Evolutionary conservation across 176 grass and related monocot species (phyloP).

Genomic region (Melocanna baccifera): DNA sequence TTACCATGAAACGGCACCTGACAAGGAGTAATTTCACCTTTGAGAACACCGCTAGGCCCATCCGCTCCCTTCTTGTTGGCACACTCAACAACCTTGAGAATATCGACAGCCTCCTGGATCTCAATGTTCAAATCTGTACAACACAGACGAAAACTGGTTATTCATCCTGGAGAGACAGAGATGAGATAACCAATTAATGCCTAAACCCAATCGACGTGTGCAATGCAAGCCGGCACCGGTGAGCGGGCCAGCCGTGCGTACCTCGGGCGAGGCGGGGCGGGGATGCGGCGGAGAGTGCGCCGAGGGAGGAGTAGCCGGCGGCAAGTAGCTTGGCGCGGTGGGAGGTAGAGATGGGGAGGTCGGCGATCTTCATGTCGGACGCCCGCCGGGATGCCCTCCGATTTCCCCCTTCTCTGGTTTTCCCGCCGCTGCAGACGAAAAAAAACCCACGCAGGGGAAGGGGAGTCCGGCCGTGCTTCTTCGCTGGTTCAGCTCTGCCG

Average conservation of each 20-base stretch:
- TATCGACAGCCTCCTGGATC: conserved; percentile 32
- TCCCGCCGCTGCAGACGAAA: not conserved
- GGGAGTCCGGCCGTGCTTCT: no score
- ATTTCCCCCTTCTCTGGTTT: not conserved
- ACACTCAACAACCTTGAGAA: conserved; percentile 35
- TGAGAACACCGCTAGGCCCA: conserved; percentile 22
- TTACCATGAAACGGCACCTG: not conserved
- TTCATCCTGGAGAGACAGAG: no score
- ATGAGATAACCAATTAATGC: not conserved
- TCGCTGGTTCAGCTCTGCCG: no score
- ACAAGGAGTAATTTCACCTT: conserved; percentile 22
- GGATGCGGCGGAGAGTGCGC: conserved; percentile 32
- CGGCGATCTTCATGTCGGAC: conserved; percentile 29
- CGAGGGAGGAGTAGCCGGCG: conserved; percentile 27
- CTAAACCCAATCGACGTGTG: not conserved
- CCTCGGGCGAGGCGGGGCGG: conserved; percentile 42
- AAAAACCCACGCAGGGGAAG: no score
- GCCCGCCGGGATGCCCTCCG: not conserved
- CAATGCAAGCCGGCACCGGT: not conserved
- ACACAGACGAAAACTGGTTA: no score
- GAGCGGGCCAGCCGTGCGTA: not conserved
- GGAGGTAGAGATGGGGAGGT: conserved; percentile 41
- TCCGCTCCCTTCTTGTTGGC: conserved; percentile 17
- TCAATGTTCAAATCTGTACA: conserved; percentile 39
- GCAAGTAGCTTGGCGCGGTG: conserved; percentile 28